These are phyloP conservation scores for Bromus sterilis DNA, from an alignment of 176 grass and related monocot genomes.

Conservation along the genomic window DNA sequence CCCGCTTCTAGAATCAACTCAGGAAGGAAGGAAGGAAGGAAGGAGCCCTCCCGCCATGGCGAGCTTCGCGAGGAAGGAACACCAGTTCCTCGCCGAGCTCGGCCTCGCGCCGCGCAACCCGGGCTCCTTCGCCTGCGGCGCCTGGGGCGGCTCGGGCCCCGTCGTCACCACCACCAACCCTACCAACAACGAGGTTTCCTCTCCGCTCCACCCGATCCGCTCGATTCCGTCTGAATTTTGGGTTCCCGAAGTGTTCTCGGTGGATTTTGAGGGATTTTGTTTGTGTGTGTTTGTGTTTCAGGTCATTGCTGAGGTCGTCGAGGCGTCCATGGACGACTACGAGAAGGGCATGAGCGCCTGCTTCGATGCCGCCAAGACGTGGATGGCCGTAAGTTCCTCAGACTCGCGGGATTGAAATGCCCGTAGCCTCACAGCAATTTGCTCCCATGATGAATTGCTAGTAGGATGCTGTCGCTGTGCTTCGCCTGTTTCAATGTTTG, in stretches of 20 bases:
- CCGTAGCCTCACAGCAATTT: neutral
- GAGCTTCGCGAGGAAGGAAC: slow-evolving; percentile 56
- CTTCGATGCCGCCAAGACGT: slow-evolving; percentile 72
- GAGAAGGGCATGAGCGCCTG: slow-evolving; percentile 76
- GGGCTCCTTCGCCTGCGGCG: slow-evolving; percentile 60
- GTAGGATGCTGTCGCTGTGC: neutral
- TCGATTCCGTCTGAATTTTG: neutral
- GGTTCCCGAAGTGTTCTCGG: neutral
- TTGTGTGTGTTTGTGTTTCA: neutral
- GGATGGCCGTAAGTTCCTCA: slow-evolving; percentile 56
- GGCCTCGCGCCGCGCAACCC: slow-evolving; percentile 71
- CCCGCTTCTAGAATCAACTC: neutral
- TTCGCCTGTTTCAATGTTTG: neutral
- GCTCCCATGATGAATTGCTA: neutral
- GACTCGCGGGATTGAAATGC: neutral
- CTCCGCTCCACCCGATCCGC: neutral
- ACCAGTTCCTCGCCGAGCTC: slow-evolving; percentile 96
- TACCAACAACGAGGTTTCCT: slow-evolving; percentile 66
- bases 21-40: neutral
- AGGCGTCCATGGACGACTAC: slow-evolving; percentile 79
- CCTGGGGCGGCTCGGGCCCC: slow-evolving; percentile 65
- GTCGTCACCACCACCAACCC: slow-evolving; percentile 48
- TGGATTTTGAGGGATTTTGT: slow-evolving; percentile 13
- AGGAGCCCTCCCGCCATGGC: slow-evolving; percentile 37
- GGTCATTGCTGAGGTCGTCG: slow-evolving; percentile 86